Percentiles rank a stretch among this genome's conserved stretches.
These are phyloP conservation scores for Roridomyces roridus DNA, from an alignment of 768 basidiomycete genomes.

Conservation along the genomic window DNA sequence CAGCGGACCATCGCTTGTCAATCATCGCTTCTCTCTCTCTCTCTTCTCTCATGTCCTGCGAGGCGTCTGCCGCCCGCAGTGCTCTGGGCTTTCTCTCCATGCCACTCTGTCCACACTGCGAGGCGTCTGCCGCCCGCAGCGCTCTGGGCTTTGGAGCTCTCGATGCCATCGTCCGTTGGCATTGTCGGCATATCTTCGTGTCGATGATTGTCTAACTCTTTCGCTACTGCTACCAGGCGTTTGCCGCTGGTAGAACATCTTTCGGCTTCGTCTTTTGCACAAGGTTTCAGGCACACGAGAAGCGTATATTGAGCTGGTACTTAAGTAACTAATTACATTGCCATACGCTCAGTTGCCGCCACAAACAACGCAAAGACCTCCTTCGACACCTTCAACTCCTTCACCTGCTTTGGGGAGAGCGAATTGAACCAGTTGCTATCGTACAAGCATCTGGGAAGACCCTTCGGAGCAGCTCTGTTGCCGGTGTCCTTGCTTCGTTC, in stretches of 20 bases:
- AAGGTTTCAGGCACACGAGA: not conserved
- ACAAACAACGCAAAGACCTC: constrained; percentile 19
- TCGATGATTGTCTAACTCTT: too few relatives aligned
- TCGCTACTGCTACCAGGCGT: not conserved
- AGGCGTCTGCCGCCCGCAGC: too few relatives aligned
- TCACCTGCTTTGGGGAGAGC: not conserved
- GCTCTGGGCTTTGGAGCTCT: too few relatives aligned
- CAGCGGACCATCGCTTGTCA: too few relatives aligned
- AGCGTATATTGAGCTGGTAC: not conserved
- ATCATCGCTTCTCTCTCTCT: too few relatives aligned
- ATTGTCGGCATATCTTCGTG: too few relatives aligned
- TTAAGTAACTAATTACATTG: not conserved
- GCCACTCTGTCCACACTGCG: not conserved
- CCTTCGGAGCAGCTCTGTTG: not conserved
- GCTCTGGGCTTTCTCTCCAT: not conserved
- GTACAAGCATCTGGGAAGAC: constrained; percentile 12
- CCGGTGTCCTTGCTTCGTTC: not conserved
- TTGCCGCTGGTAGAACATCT: not conserved
- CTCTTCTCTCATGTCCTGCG: too few relatives aligned
- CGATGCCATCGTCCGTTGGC: too few relatives aligned
- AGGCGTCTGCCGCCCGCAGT: too few relatives aligned
- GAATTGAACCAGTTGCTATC: constrained; percentile 7
- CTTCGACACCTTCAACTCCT: constrained; percentile 15
- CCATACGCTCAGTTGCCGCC: constrained; percentile 10
- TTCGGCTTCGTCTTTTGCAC: not conserved